Base-by-base conservation (phyloP, 352 stramenopile species). In the Aphanomyces astaci region DNA sequence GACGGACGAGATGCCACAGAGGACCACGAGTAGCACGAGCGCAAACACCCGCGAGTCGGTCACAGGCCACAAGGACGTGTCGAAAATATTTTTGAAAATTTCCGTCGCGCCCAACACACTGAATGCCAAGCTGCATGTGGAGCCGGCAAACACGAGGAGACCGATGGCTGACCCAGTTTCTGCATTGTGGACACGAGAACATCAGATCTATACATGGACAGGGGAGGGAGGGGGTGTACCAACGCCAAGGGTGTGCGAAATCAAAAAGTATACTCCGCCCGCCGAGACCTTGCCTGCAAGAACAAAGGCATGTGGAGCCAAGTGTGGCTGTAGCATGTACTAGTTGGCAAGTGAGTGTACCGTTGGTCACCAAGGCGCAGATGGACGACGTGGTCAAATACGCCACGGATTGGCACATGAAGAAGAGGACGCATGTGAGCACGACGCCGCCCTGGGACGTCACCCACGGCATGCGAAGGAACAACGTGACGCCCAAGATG, bases 311-410 rank as follows among this genome's bases (percentile, higher is more conserved):
- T 36, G n/a, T n/a, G n/a, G n/a, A n/a, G n/a, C n/a, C n/a, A n/a
- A n/a, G n/a, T n/a, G n/a, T n/a, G n/a, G n/a, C n/a, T n/a, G n/a
- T n/a, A n/a, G n/a, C n/a, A n/a, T n/a, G n/a, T 40, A 30, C 30
- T 66, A 2, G 52, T 36, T 11, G 31, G 40, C 19, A n/a, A 62
- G 36, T 36, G 24, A 30, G 51, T 27, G 0, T 70, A 66, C 64
- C 70, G 39, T 75, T 75, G 13, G 64, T 75, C 0, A 75, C 52
- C 2, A 75, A 33, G 0, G 71, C 69, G 40, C 66, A 75, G 24
- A 75, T 63, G 10, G 71, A 75, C 1, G 71, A 30, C 27, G 63
- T 69, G 2, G 71, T 74, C 28, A 75, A 57, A 28, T 71, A 66
- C 13, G 57, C 60, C 15, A 72, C 71, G n/a, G 36, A 70, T n/a